These are phyloP conservation scores for Fusarium hainanense DNA, from an alignment of 2,329 filamentous ascomycete genomes.

Conservation along the genomic window DNA sequence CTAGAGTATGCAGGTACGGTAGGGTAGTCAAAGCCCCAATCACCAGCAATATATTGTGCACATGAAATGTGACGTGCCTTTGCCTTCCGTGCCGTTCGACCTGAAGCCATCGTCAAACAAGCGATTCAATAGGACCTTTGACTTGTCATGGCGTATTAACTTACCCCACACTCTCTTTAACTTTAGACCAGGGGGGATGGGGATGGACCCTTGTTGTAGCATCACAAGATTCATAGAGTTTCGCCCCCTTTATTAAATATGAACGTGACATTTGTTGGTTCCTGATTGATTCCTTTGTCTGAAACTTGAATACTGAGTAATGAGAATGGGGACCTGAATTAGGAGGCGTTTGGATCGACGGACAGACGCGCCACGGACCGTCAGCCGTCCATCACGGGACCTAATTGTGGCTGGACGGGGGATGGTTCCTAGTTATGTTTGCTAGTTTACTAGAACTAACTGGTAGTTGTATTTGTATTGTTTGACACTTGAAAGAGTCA, in stretches of 20 bases:
- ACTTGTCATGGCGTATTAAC: conserved; percentile 30
- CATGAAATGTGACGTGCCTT: background rate
- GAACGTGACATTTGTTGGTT: background rate
- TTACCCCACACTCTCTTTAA: conserved; percentile 38
- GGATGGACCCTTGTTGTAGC: conserved; percentile 14
- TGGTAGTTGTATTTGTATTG: background rate
- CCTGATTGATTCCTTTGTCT: background rate
- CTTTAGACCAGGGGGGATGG: conserved; percentile 8
- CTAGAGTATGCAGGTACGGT: conserved; percentile 35
- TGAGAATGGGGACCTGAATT: background rate
- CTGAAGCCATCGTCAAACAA: conserved; percentile 33
- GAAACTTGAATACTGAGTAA: conserved; percentile 2
- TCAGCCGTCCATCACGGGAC: conserved; percentile 37
- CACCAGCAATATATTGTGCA: background rate
- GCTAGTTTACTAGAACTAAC: background rate
- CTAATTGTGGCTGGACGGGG: conserved; percentile 28
- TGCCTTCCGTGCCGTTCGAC: background rate
- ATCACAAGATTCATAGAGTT: conserved; percentile 31
- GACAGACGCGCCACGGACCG: conserved; percentile 43
- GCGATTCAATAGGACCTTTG: conserved; percentile 12
- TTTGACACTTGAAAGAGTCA: conserved; percentile 22
- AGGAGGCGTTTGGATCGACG: conserved; percentile 28
- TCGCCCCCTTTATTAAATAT: background rate
- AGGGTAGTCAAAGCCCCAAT: background rate
- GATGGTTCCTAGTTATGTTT: conserved; percentile 17